These are phyloP conservation scores for Endogone sp. DNA, from an alignment of 192 early-diverging fungal species.

Conservation along the genomic window DNA sequence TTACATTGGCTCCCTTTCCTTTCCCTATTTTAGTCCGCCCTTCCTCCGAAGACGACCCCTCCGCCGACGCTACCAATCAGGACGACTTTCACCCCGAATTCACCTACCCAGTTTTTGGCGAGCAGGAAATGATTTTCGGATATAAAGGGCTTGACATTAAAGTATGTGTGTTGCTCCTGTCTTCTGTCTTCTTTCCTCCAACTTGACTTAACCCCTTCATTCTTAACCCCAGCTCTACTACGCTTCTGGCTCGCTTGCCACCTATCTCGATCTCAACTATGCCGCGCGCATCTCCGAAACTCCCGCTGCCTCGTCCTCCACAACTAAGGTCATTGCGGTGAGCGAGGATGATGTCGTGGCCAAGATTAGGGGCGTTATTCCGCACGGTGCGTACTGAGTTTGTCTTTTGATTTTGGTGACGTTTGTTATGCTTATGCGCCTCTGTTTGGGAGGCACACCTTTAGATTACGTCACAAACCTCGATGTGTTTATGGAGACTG, in stretches of 20 bases:
- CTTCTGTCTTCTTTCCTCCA: background rate
- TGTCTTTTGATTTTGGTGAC: no score
- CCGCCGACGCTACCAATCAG: background rate
- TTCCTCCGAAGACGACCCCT: background rate
- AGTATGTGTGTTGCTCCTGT: conserved; percentile 9
- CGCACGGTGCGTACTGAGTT: conserved; percentile 32
- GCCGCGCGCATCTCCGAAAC: conserved; percentile 55
- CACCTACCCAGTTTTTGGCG: conserved; percentile 87
- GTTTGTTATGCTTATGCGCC: no score
- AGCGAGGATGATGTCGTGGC: conserved; percentile 63
- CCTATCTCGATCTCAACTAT: conserved; percentile 65
- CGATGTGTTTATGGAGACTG: conserved; percentile 59
- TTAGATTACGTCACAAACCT: conserved; percentile 51
- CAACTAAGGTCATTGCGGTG: background rate
- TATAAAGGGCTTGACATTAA: conserved; percentile 80
- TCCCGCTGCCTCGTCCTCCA: conserved; percentile 11
- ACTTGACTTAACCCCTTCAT: background rate
- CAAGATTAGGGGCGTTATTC: conserved; percentile 54
- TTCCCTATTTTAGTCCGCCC: background rate
- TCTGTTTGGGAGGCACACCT: no score
- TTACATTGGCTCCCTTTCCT: background rate
- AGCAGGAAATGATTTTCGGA: conserved; percentile 84
- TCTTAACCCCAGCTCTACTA: conserved; percentile 58
- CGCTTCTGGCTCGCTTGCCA: conserved; percentile 71
- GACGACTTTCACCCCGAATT: conserved; percentile 74